These are phyloP conservation scores for Vitis vinifera DNA, from an alignment of 164 flowering plant species.

Conservation along the genomic window DNA sequence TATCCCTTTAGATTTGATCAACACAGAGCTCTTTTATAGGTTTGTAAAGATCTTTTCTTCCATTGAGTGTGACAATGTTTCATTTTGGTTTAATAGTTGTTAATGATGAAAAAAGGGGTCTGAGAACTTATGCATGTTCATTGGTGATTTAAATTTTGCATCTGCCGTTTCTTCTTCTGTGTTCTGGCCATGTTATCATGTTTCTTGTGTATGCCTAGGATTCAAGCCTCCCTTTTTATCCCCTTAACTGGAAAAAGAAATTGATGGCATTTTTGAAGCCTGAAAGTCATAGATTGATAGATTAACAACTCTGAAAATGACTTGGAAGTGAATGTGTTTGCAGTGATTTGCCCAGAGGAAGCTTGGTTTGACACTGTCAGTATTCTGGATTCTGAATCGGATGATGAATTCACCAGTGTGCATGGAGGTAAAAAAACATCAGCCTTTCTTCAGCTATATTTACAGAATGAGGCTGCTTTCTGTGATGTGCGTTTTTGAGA, in stretches of 20 bases:
- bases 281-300: neutral
- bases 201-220: too few relatives aligned
- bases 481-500: too few relatives aligned
- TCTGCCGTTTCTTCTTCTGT: neutral
- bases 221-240: neutral
- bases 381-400: constrained; percentile 90
- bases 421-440: constrained; percentile 67
- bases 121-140: neutral
- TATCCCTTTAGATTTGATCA: neutral
- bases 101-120: neutral
- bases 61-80: neutral
- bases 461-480: neutral
- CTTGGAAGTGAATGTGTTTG: constrained; percentile 18
- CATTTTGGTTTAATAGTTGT: neutral
- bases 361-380: constrained; percentile 91
- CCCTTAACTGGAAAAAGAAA: neutral
- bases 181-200: too few relatives aligned
- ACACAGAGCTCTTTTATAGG: neutral
- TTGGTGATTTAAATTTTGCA: neutral
- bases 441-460: neutral
- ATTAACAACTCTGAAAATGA: neutral
- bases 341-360: constrained; percentile 76
- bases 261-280: neutral
- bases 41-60: neutral
- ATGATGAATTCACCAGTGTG: constrained; percentile 89